A percentile compares a stretch with the other conserved stretches of the same genome.
Evolutionary conservation across 257 asterid genomes (phyloP).

Genomic region (Nicotiana tabacum): DNA sequence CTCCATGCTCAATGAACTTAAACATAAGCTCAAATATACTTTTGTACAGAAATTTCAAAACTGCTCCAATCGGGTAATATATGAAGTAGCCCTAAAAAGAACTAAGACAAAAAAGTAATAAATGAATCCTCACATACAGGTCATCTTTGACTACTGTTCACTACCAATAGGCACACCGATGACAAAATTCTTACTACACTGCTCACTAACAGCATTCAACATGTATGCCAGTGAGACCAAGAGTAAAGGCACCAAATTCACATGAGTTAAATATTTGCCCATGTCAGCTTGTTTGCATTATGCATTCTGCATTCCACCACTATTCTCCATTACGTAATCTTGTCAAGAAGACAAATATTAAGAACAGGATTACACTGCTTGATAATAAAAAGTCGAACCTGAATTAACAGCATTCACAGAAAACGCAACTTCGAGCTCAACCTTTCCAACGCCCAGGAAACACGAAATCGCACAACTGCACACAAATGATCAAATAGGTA

Average conservation of each 20-base stretch:
- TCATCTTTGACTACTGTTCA: not conserved
- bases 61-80: not conserved
- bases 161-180: too few species aligned
- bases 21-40: not conserved
- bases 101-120: not conserved
- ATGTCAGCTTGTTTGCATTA: not conserved
- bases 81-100: not conserved
- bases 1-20: not conserved
- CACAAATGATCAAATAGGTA: conserved; percentile 56
- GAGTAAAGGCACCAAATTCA: not conserved
- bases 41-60: not conserved
- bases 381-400: conserved; percentile 15
- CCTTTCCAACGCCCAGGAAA: conserved; percentile 56
- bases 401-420: conserved; percentile 51
- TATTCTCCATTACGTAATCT: not conserved
- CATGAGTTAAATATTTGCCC: not conserved
- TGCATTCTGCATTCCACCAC: not conserved
- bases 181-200: not conserved
- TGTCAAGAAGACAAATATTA: not conserved
- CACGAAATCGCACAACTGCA: conserved; percentile 66
- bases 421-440: conserved; percentile 58
- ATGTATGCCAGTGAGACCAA: not conserved
- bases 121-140: not conserved
- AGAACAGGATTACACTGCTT: not conserved
- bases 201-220: not conserved